Base-by-base conservation (phyloP, 192 early-diverging fungal species). In the Coemansia sp. region DNA sequence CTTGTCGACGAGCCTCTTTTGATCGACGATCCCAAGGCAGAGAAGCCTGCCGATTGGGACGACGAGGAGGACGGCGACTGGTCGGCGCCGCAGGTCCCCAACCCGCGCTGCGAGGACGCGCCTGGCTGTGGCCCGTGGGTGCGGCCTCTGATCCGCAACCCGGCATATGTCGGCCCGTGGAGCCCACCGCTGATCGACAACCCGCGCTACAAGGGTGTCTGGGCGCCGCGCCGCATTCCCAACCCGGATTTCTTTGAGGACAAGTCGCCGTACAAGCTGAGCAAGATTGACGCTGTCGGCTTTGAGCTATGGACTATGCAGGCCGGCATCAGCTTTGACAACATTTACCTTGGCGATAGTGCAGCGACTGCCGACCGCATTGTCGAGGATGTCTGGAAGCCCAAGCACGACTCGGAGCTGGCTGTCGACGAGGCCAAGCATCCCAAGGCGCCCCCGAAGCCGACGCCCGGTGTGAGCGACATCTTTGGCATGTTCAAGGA, bases 271-370 rank as follows among this genome's bases (percentile, higher is more conserved):
- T 81, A 85, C 60, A 86, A 88, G 71, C 85, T 94, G 49, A 82
- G 81, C 30, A 81, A 82, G 54, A 92, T 95, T 50, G 78, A 48
- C 48, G 90, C 85, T 25, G 75, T 93, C 53, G 93, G 93, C 9
- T 92, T 94, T 53, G 93, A 95, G 72, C 71, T 95, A 52, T 95
- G 92, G 92, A 91, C 88, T 35, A 94, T 95, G 88, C 89, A 92
- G 74, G 72, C 86, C 48, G 77, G 81, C 23, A 91, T 93, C 47
- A 74, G 86, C 19, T 94, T 95, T 53, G 88, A 95, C 78, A 95
- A 94, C 69, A 87, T 95, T 46, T 93, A 90, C 69, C 64, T 95
- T 51, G 91, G 91, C 36, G 77, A 87, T 78, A 83, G 72, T 58
- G 78, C 67, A 13, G 65, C 67, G 13, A 81, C 83, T 28, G 93